Evolutionary conservation across 2,329 filamentous ascomycete species (phyloP).

Genomic region (Scedosporium dehoogii): DNA sequence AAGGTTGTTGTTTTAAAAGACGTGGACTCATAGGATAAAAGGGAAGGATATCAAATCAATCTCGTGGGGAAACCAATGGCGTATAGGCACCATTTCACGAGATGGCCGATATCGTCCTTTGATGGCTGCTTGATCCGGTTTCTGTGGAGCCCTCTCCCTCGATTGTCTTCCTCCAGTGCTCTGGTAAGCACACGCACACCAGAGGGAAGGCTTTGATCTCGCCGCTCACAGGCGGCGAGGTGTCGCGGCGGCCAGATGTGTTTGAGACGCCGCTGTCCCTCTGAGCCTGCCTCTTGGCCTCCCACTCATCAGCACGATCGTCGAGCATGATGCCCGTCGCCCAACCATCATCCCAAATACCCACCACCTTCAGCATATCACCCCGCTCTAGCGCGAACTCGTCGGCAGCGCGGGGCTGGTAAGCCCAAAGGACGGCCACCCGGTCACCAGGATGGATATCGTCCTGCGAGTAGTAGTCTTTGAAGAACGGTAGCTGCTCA

Average conservation of each 20-base stretch:
- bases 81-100: not conserved
- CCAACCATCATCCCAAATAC: slow-evolving; percentile 99
- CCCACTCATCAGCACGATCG: slow-evolving; percentile 83
- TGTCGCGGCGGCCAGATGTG: slow-evolving; percentile 52
- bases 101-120: slow-evolving; percentile 2
- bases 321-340: slow-evolving; percentile 81
- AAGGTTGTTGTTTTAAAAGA: not conserved
- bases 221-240: slow-evolving; percentile 56
- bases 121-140: slow-evolving; percentile 35
- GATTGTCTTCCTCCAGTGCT: slow-evolving; percentile 95
- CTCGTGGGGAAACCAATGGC: not conserved
- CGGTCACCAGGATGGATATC: slow-evolving; percentile 88
- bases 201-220: slow-evolving; percentile 98
- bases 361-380: slow-evolving; percentile 96
- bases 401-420: slow-evolving; percentile 85
- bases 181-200: slow-evolving; percentile 88
- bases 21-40: not conserved
- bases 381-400: slow-evolving; percentile 90
- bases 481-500: slow-evolving; percentile 92
- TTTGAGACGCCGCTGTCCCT: slow-evolving; percentile 91
- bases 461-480: slow-evolving; percentile 96
- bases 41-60: not conserved
- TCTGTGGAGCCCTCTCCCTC: slow-evolving; percentile 73
- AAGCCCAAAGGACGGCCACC: slow-evolving; percentile 90
- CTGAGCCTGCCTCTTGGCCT: slow-evolving; percentile 63